phyloP scores from a whole-genome alignment of 345 rosid species.

The Anacardium occidentale region DNA sequence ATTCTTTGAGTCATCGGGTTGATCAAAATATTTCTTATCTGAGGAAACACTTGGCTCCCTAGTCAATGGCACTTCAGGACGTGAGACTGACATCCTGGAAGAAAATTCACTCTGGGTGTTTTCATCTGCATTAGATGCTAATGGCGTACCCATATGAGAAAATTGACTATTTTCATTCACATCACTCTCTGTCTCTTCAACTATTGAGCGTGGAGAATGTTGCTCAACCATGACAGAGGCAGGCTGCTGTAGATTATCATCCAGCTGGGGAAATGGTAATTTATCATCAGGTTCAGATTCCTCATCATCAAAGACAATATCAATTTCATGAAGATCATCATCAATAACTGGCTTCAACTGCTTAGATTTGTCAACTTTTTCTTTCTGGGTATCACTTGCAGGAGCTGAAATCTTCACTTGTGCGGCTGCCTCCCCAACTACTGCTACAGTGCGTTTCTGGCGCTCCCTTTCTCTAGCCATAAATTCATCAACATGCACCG shows the following conservation, averaged over 20 bases:
- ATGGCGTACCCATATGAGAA: conserved; percentile 65
- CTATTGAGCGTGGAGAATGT: conserved; percentile 85
- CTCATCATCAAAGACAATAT: conserved; percentile 93
- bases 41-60: conserved; percentile 84
- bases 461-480: conserved; percentile 98
- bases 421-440: conserved; percentile 63
- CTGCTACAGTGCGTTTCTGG: conserved; percentile 58
- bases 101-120: conserved; percentile 82
- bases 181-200: conserved; percentile 91
- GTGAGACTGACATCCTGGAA: conserved; percentile 81
- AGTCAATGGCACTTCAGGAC: conserved; percentile 64
- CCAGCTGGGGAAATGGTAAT: conserved; percentile 86
- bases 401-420: conserved; percentile 57
- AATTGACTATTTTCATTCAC: conserved; percentile 69
- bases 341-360: conserved; percentile 80
- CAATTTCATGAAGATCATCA: conserved; percentile 94
- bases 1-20: conserved; percentile 63
- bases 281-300: conserved; percentile 89
- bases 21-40: conserved; percentile 74
- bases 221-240: conserved; percentile 66
- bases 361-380: conserved; percentile 62
- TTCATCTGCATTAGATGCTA: conserved; percentile 67
- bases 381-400: conserved; percentile 41
- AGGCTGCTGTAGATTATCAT: conserved; percentile 79
- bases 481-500: conserved; percentile 97